These are phyloP conservation scores for Collybia sordida DNA, from an alignment of 768 basidiomycete genomes.

Conservation along the genomic window DNA sequence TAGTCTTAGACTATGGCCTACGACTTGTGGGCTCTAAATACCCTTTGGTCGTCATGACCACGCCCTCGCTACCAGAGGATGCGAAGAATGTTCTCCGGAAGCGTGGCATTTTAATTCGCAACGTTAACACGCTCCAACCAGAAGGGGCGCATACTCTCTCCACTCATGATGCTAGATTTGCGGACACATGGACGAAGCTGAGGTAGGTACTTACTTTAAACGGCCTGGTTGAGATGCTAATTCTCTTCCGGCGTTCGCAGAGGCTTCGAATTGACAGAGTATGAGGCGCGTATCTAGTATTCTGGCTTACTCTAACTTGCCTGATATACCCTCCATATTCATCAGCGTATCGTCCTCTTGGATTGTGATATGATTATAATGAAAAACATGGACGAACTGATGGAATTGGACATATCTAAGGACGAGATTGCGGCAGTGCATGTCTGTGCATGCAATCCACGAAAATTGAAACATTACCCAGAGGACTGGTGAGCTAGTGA, in stretches of 20 bases:
- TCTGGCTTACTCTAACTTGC: conserved; percentile 2
- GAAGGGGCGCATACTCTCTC: conserved; percentile 39
- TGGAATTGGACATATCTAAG: conserved; percentile 56
- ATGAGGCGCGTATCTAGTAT: conserved; percentile 46
- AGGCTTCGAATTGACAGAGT: conserved; percentile 67
- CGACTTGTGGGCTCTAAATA: conserved; percentile 57
- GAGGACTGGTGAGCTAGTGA: conserved; percentile 67
- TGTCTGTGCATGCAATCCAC: conserved; percentile 94
- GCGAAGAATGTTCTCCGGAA: conserved; percentile 51
- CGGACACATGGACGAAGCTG: conserved; percentile 74
- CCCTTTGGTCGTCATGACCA: conserved; percentile 80
- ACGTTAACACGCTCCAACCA: conserved; percentile 62
- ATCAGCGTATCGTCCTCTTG: conserved; percentile 73
- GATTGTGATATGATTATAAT: conserved; percentile 88
- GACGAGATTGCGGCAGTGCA: conserved; percentile 88
- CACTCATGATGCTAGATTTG: conserved; percentile 52
- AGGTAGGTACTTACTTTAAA: conserved; percentile 29
- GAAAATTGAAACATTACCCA: conserved; percentile 82
- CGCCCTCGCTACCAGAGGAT: conserved; percentile 51
- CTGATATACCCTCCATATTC: conserved; percentile 2
- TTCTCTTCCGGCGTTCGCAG: conserved; percentile 18
- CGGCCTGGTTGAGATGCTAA: neutral
- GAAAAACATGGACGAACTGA: conserved; percentile 77
- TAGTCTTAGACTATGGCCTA: conserved; percentile 61
- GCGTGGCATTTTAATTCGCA: conserved; percentile 52